Percentiles rank a stretch among this genome's conserved stretches.
Conservation (phyloP, 495 filamentous ascomycete species). For the Parathielavia appendiculata region DNA sequence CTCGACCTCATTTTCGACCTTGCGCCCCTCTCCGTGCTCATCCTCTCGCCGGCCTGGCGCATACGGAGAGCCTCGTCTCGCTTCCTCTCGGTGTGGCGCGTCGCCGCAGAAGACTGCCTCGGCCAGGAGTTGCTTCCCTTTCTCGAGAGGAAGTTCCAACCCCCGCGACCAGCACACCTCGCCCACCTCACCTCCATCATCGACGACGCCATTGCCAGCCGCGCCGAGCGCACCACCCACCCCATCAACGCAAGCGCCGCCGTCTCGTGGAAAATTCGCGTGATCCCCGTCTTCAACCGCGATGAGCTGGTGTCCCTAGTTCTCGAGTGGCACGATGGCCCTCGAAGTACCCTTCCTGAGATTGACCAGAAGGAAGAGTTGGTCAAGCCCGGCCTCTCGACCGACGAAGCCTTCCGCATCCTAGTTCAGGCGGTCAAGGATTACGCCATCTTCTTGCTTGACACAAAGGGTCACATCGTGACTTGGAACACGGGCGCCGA, state of each 20-base stretch:
- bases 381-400: conserved; percentile 38
- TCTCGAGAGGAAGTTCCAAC: conserved; percentile 31
- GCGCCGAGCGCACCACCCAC: conserved; percentile 29
- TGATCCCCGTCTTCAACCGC: conserved; percentile 47
- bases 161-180: conserved; percentile 34
- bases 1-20: conserved; percentile 38
- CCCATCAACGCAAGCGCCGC: conserved; percentile 19
- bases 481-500: conserved; percentile 61
- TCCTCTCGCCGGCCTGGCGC: conserved; percentile 44
- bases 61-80: conserved; percentile 49
- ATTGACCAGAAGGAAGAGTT: conserved; percentile 33
- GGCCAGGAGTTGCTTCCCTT: conserved; percentile 42
- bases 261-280: conserved; percentile 39
- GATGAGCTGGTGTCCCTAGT: conserved; percentile 47
- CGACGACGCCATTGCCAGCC: conserved; percentile 42
- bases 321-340: conserved; percentile 42
- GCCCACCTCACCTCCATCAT: conserved; percentile 38
- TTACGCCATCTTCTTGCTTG: conserved; percentile 64
- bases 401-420: conserved; percentile 55
- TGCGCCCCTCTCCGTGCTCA: conserved; percentile 47
- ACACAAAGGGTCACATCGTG: conserved; percentile 51
- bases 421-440: conserved; percentile 61
- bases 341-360: conserved; percentile 14
- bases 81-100: conserved; percentile 38
- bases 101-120: conserved; percentile 38